Evolutionary conservation across 371 early-diverging fungal genomes (phyloP).

Genomic region (Mortierella sp.): DNA sequence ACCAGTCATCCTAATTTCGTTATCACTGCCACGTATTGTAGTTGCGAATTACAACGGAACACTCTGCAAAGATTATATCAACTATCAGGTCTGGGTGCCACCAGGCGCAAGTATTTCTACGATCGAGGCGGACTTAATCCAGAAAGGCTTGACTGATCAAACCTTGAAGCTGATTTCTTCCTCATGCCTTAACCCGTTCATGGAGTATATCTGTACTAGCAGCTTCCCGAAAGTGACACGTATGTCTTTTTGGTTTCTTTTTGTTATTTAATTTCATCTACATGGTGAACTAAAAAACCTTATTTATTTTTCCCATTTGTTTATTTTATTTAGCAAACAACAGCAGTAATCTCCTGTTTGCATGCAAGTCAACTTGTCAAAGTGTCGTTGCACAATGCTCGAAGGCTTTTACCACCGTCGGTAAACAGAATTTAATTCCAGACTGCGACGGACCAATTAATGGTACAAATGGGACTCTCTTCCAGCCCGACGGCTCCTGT

Average conservation of each 20-base stretch:
- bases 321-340: constrained; percentile 12
- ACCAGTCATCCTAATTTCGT: too few relatives aligned
- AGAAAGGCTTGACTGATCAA: neutral
- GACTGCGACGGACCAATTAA: constrained; percentile 58
- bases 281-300: neutral
- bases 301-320: neutral
- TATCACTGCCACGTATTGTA: neutral
- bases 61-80: constrained; percentile 37
- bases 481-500: constrained; percentile 58
- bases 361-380: constrained; percentile 66
- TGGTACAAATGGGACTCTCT: constrained; percentile 28
- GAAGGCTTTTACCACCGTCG: constrained; percentile 12
- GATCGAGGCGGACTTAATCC: constrained; percentile 17
- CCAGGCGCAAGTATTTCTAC: constrained; percentile 14
- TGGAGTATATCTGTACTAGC: constrained; percentile 32
- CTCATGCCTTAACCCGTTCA: constrained; percentile 27
- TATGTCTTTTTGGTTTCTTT: neutral
- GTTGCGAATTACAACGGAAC: constrained; percentile 23
- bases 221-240: constrained; percentile 22
- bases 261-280: neutral
- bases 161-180: neutral
- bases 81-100: constrained; percentile 49
- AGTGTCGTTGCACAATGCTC: constrained; percentile 55
- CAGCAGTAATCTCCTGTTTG: constrained; percentile 43
- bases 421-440: constrained; percentile 49